phyloP scores from a whole-genome alignment of 495 filamentous ascomycete genomes.

The Penicillium egyptiacum region DNA sequence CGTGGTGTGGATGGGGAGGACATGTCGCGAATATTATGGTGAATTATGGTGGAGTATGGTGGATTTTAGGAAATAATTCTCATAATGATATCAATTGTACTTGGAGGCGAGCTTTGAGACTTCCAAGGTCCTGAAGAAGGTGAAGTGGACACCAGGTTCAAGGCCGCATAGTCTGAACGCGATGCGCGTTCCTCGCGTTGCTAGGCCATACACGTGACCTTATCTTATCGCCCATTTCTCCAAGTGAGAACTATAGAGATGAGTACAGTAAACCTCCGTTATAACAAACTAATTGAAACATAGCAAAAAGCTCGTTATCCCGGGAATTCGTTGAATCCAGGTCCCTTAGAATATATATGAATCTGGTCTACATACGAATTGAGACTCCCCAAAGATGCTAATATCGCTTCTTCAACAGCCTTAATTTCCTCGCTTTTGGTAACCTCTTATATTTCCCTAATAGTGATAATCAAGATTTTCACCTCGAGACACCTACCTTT shows the following conservation, averaged over 20 bases:
- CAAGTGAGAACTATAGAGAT: neutral
- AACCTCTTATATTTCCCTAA: too few relatives aligned
- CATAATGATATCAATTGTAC: conserved; percentile 16
- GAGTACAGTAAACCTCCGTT: too few relatives aligned
- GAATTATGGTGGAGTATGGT: neutral
- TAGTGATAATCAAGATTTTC: too few relatives aligned
- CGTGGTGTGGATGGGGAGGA: conserved; percentile 45
- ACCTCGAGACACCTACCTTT: too few relatives aligned
- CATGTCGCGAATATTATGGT: conserved; percentile 28
- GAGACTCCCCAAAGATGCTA: too few relatives aligned
- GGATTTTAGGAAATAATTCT: neutral
- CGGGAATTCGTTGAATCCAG: too few relatives aligned
- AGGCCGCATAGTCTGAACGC: conserved; percentile 31
- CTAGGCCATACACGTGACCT: conserved; percentile 22
- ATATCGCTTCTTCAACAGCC: too few relatives aligned
- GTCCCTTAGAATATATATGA: too few relatives aligned
- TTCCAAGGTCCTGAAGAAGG: conserved; percentile 11
- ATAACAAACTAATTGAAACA: too few relatives aligned
- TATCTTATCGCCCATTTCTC: conserved; percentile 21
- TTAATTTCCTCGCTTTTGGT: too few relatives aligned
- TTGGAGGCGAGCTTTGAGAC: neutral
- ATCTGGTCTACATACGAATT: too few relatives aligned
- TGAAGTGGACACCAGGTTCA: conserved; percentile 9
- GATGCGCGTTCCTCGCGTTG: conserved; percentile 36
- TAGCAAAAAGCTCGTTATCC: too few relatives aligned